Conservation (phyloP, 306 rosid species). For the Lathyrus oleraceus region DNA sequence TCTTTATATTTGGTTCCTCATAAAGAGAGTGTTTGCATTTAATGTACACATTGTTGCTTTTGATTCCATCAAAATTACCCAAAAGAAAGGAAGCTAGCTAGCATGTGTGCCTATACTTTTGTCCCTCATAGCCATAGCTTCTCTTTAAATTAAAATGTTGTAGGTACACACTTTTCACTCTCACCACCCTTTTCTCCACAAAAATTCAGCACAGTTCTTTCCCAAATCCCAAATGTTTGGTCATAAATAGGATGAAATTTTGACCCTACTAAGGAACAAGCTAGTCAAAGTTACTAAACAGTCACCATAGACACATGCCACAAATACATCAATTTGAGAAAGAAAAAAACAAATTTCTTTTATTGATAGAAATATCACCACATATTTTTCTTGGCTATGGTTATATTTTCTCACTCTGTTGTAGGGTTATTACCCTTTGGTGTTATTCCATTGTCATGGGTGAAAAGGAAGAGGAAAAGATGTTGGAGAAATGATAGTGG, state of each 20-base stretch:
- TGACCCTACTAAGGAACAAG: neutral
- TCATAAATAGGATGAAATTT: slow-evolving; percentile 25
- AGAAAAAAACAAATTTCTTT: neutral
- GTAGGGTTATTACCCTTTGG: neutral
- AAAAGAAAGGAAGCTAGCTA: slow-evolving; percentile 23
- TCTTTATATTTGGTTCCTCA: too few relatives aligned
- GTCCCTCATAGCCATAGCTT: slow-evolving; percentile 1
- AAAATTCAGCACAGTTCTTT: slow-evolving; percentile 21
- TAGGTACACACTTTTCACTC: neutral
- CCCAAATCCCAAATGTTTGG: slow-evolving; percentile 36
- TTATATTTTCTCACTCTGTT: neutral
- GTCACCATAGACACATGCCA: neutral
- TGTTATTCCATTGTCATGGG: neutral
- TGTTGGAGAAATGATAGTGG: slow-evolving; percentile 24
- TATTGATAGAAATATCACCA: neutral
- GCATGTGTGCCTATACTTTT: slow-evolving; percentile 27
- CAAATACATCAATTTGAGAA: neutral
- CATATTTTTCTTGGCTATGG: neutral
- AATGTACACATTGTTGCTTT: too few relatives aligned
- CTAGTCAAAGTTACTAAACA: slow-evolving; percentile 2
- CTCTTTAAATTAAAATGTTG: slow-evolving; percentile 4
- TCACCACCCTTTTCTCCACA: slow-evolving; percentile 13
- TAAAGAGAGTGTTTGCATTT: neutral
- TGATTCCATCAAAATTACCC: neutral
- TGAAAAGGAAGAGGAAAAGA: slow-evolving; percentile 15